Base-by-base conservation (phyloP, 1,139 yeast genomes). In the Candida mesenterica region DNA sequence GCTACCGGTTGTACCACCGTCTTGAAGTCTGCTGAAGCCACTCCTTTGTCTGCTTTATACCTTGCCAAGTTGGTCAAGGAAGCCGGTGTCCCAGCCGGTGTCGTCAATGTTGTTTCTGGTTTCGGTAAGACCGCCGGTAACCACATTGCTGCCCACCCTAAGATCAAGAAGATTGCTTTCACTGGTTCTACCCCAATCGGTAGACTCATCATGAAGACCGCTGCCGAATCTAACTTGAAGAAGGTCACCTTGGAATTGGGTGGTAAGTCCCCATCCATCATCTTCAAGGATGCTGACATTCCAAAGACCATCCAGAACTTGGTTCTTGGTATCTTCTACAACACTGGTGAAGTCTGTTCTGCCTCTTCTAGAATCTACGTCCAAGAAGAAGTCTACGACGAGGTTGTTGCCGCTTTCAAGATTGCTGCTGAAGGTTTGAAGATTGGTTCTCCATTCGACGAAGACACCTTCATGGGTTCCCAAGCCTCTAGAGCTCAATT, bases 291-390 rank as follows among this genome's bases (percentile, higher is more conserved):
- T 34, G 63, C 63, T 14, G 48, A 60, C 40, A 36, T 58, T 26
- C 50, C 50, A 14, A 36, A 32, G 51, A 80, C 94, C 41, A 78
- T 83, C 42, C 68, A 72, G 49, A 72, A 78, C 68, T 72, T 79
- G 46, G 64, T 75, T 43, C 52, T 67, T 28, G 87, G 86, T 57
- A 80, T 82, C 53, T 79, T 76, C 77, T 83, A 74, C 75, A 86
- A 86, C 71, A 78, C 86, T 49, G 95, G 95, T 61, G 95, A 86
- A 65, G 90, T 83, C 39, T 86, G 95, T 67, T 81, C 86, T 58
- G 95, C 95, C 28, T 92, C 94, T 47, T 84, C 95, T 33, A 80
- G 95, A 61, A 65, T 85, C 38, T 82, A 79, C 59, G 77, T 85
- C 44, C 95, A 86, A 64, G 89, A 82, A 50, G 79, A 74, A 35